Evolutionary conservation across 768 basidiomycete genomes (phyloP).

Genomic region (Tylopilus plumbeoviolaceoides): DNA sequence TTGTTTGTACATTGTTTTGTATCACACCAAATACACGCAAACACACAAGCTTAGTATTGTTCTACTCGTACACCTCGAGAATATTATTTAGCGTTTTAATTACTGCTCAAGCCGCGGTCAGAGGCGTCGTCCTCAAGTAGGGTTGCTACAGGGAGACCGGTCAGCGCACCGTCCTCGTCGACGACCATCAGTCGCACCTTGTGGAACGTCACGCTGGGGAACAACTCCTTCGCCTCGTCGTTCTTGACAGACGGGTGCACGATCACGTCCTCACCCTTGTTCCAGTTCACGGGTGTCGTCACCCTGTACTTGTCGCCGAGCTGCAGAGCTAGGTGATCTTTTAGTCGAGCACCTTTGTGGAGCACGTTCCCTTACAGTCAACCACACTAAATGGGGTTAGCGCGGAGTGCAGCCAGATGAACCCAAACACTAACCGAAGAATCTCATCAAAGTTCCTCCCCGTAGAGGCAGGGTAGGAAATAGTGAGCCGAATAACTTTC

Average conservation of each 20-base stretch:
- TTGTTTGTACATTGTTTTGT: slow-evolving; percentile 24
- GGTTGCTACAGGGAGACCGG: slow-evolving; percentile 43
- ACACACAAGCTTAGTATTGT: background rate
- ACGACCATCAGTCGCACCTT: slow-evolving; percentile 46
- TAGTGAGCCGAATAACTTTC: slow-evolving; percentile 85
- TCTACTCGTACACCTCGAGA: background rate
- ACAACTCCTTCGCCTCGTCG: slow-evolving; percentile 88
- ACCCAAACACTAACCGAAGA: slow-evolving; percentile 40
- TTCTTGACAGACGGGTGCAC: slow-evolving; percentile 79
- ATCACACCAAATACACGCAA: slow-evolving; percentile 17
- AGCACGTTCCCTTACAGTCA: slow-evolving; percentile 51
- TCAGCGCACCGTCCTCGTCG: background rate
- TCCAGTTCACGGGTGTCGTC: slow-evolving; percentile 95
- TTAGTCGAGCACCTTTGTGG: slow-evolving; percentile 30
- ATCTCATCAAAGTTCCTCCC: slow-evolving; percentile 89
- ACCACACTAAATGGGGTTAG: slow-evolving; percentile 51
- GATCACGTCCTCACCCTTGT: slow-evolving; percentile 89
- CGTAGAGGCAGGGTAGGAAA: slow-evolving; percentile 93
- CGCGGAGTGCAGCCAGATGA: background rate
- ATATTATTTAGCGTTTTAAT: too few species aligned
- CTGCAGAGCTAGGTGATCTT: slow-evolving; percentile 63
- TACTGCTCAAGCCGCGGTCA: slow-evolving; percentile 24
- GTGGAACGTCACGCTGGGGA: slow-evolving; percentile 79
- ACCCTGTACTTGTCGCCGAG: slow-evolving; percentile 81
- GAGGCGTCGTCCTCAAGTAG: slow-evolving; percentile 82